Percentiles rank a stretch among this genome's conserved stretches.
phyloP scores from a whole-genome alignment of 495 filamentous ascomycete genomes.

The Penicillium alfredii region DNA sequence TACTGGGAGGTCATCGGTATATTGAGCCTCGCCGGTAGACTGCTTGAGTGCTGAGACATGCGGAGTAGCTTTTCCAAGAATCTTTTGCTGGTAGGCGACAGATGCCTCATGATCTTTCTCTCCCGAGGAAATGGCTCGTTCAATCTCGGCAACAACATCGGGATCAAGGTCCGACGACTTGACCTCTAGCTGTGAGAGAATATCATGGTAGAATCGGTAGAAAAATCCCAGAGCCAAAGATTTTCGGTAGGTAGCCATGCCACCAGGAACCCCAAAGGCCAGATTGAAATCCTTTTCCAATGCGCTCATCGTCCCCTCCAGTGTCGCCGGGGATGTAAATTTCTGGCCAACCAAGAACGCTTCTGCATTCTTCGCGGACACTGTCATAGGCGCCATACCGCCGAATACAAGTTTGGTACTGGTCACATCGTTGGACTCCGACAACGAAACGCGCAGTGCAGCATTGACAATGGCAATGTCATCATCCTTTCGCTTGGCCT shows the following conservation, averaged over 20 bases:
- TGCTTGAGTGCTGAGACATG: constrained; percentile 94
- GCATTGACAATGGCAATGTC: constrained; percentile 95
- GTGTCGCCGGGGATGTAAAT: constrained; percentile 69
- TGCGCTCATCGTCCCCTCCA: constrained; percentile 83
- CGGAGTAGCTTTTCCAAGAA: constrained; percentile 72
- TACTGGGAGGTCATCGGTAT: constrained; percentile 90
- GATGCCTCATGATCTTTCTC: constrained; percentile 43
- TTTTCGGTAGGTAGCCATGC: constrained; percentile 94
- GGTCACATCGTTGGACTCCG: constrained; percentile 57
- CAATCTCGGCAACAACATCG: constrained; percentile 53
- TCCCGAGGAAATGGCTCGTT: constrained; percentile 54
- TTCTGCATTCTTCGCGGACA: constrained; percentile 71
- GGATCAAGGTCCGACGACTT: constrained; percentile 40
- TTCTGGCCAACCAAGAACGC: constrained; percentile 67
- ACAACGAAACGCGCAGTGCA: constrained; percentile 65
- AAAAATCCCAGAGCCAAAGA: constrained; percentile 85
- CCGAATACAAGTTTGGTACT: constrained; percentile 78
- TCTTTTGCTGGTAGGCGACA: constrained; percentile 54
- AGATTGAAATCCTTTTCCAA: constrained; percentile 84
- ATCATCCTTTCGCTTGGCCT: constrained; percentile 92
- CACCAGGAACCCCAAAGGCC: constrained; percentile 79
- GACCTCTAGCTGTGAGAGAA: constrained; percentile 46
- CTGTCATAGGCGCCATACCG: constrained; percentile 83
- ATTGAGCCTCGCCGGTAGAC: constrained; percentile 87
- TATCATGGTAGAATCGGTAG: constrained; percentile 81